Percentiles rank a stretch among this genome's conserved stretches.
Conservation (phyloP, 2,329 filamentous ascomycete genomes). For the Diaporthe batatas region DNA sequence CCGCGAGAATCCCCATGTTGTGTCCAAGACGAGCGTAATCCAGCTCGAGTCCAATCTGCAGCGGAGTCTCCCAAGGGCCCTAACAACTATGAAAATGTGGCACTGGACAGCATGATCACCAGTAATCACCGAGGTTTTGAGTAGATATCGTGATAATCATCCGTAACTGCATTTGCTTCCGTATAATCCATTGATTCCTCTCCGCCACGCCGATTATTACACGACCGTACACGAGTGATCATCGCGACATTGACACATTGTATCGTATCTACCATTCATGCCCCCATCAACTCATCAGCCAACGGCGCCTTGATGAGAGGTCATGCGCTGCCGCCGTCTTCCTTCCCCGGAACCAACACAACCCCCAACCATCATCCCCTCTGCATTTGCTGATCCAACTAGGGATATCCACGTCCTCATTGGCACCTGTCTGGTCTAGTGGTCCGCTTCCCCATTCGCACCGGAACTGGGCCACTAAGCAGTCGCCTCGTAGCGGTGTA, state of each 20-base stretch:
- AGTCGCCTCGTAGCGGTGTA: constrained; percentile 28
- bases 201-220: constrained; percentile 28
- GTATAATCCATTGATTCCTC: constrained; percentile 36
- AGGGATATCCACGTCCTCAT: background rate
- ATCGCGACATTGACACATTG: constrained; percentile 30
- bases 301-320: background rate
- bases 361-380: background rate
- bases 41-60: background rate
- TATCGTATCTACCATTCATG: constrained; percentile 28
- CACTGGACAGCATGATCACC: background rate
- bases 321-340: background rate
- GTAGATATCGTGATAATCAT: constrained; percentile 26
- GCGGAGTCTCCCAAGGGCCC: background rate
- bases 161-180: constrained; percentile 32
- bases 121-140: background rate
- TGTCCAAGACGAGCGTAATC: background rate
- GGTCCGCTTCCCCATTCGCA: background rate
- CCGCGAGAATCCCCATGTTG: background rate
- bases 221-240: constrained; percentile 30
- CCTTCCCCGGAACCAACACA: too few relatives aligned
- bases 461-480: background rate
- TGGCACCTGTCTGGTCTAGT: background rate
- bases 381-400: background rate
- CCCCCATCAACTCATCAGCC: background rate
- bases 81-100: background rate